Conservation (phyloP, 1,284 basidiomycete genomes). For the Phellopilus nigrolimitatus region DNA sequence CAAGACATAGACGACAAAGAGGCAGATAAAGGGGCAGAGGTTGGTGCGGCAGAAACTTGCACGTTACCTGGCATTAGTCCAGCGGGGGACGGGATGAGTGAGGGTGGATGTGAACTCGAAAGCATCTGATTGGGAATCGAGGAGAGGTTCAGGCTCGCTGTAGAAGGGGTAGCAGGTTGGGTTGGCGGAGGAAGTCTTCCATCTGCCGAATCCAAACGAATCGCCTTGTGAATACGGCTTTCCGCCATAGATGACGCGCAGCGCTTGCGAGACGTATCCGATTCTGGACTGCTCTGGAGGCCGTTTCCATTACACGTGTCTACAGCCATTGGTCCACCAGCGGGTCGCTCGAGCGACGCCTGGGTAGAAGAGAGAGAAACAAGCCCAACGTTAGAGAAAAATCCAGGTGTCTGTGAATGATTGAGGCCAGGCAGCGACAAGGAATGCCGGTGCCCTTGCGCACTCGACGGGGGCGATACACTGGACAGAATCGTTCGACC, state of each 20-base stretch:
- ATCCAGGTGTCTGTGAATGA: constrained; percentile 3
- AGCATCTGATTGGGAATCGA: constrained; percentile 1
- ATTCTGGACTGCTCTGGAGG: constrained; percentile 16
- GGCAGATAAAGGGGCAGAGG: constrained; percentile 1
- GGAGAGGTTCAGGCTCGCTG: constrained; percentile 2
- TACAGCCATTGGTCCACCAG: not conserved
- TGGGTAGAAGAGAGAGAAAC: constrained; percentile 5
- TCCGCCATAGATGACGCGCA: constrained; percentile 22
- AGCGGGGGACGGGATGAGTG: constrained; percentile 8
- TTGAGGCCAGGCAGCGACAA: constrained; percentile 14
- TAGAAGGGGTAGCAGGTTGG: constrained; percentile 26
- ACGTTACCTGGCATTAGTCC: constrained; percentile 5
- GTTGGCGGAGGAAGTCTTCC: constrained; percentile 23
- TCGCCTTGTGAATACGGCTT: constrained; percentile 16
- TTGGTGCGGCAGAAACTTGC: not conserved
- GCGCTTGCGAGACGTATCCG: constrained; percentile 23
- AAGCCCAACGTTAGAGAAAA: constrained; percentile 10
- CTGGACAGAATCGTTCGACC: constrained; percentile 2
- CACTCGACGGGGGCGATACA: not conserved
- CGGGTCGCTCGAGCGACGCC: constrained; percentile 8
- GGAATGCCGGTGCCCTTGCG: constrained; percentile 13
- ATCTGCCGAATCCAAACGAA: constrained; percentile 16
- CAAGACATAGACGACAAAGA: constrained; percentile 8
- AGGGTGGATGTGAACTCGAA: not conserved
- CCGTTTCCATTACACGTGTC: constrained; percentile 3